A percentile compares a stretch with the other conserved stretches of the same genome.
These are phyloP conservation scores for Rosellinia necatrix DNA, from an alignment of 2,329 filamentous ascomycete genomes.

Conservation along the genomic window DNA sequence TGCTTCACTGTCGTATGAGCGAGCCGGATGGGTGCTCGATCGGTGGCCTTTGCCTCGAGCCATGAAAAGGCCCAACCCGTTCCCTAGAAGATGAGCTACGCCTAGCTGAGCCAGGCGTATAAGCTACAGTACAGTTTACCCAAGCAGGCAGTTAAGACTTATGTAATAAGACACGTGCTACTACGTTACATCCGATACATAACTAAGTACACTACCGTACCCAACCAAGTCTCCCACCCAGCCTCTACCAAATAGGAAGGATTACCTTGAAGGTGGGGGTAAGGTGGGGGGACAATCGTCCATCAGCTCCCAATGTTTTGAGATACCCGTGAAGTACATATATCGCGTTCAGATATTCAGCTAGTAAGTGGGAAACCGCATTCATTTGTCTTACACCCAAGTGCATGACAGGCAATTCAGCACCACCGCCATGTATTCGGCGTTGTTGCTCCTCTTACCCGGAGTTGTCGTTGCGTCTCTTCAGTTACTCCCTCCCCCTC, in stretches of 20 bases:
- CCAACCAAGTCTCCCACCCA: not conserved
- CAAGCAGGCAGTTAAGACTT: no score
- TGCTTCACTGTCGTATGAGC: not conserved
- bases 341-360: no score
- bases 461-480: slow-evolving; percentile 17
- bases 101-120: no score
- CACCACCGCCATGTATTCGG: slow-evolving; percentile 14
- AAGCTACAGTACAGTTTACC: no score
- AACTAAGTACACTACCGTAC: no score
- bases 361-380: no score
- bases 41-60: not conserved
- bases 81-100: no score
- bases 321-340: not conserved
- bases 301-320: not conserved
- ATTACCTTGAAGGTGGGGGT: slow-evolving; percentile 7
- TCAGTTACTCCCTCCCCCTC: slow-evolving; percentile 21
- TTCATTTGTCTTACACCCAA: not conserved
- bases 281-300: slow-evolving; percentile 14
- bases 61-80: no score
- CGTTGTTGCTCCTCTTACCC: slow-evolving; percentile 4
- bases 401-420: slow-evolving; percentile 1
- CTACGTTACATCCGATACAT: slow-evolving; percentile 19
- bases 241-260: not conserved
- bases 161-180: no score
- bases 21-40: not conserved